Percentiles rank a stretch among this genome's conserved stretches.
Conservation (phyloP, 2,329 filamentous ascomycete genomes). For the Periconia sp. region DNA sequence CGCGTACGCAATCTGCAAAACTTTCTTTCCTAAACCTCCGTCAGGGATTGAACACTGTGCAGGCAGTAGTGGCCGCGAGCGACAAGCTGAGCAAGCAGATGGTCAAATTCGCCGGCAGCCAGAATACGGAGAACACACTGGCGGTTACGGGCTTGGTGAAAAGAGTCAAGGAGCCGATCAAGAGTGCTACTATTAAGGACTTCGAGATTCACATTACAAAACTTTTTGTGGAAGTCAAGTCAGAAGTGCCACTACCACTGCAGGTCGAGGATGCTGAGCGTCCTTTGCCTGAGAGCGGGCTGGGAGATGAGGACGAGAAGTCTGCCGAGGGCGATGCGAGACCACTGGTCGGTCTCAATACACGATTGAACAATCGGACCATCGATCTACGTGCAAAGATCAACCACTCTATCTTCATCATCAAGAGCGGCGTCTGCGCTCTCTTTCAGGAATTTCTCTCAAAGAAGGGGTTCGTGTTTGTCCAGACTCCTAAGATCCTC, state of each 20-base stretch:
- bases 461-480: constrained; percentile 75
- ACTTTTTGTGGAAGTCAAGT: constrained; percentile 76
- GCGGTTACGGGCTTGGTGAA: constrained; percentile 80
- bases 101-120: constrained; percentile 85
- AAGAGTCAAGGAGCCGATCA: constrained; percentile 84
- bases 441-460: constrained; percentile 83
- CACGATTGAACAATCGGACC: constrained; percentile 87
- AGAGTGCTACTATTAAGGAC: constrained; percentile 79
- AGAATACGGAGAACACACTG: constrained; percentile 83
- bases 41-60: constrained; percentile 76
- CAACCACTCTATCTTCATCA: constrained; percentile 84
- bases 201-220: constrained; percentile 89
- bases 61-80: constrained; percentile 75
- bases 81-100: constrained; percentile 77
- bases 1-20: constrained; percentile 86
- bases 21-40: constrained; percentile 89
- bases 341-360: constrained; percentile 80
- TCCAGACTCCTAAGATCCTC: constrained; percentile 89
- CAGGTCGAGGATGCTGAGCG: constrained; percentile 61
- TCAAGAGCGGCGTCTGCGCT: constrained; percentile 69
- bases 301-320: constrained; percentile 57
- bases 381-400: constrained; percentile 92
- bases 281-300: constrained; percentile 54
- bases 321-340: constrained; percentile 60
- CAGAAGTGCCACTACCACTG: constrained; percentile 65